Conservation (phyloP, 148 eudicot species). For the Chenopodium quinoa region DNA sequence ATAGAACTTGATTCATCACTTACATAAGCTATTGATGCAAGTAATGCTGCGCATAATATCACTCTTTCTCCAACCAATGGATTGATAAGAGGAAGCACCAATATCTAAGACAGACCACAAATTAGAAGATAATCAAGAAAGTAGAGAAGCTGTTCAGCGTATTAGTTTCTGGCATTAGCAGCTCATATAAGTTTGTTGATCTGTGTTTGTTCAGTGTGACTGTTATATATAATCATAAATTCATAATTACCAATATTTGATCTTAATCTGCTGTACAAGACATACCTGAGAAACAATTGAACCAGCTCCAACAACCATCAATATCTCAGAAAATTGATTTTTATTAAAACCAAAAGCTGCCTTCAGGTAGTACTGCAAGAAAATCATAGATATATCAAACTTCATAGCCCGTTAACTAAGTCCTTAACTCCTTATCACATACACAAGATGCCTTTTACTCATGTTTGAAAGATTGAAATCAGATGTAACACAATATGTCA, state of each 20-base stretch:
- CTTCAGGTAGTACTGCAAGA: conserved; percentile 78
- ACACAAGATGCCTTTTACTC: not conserved
- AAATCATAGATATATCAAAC: not conserved
- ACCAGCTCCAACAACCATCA: conserved; percentile 79
- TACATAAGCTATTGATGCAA: conserved; percentile 77
- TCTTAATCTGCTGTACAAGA: not conserved
- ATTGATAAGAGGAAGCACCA: conserved; percentile 74
- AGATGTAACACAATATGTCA: not conserved
- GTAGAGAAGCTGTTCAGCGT: not conserved
- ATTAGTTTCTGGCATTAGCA: too few species aligned
- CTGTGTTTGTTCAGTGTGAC: not conserved
- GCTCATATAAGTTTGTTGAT: not conserved
- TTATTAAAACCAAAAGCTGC: conserved; percentile 83
- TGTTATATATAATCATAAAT: not conserved
- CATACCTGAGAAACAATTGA: conserved; percentile 84
- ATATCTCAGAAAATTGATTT: conserved; percentile 80
- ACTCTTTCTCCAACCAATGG: conserved; percentile 82
- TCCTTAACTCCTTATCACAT: not conserved
- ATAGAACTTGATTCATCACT: conserved; percentile 21
- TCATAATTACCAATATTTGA: not conserved
- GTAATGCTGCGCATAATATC: conserved; percentile 62
- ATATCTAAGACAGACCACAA: conserved; percentile 39
- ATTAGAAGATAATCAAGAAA: not conserved
- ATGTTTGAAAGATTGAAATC: not conserved
- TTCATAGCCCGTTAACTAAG: not conserved